phyloP scores from a whole-genome alignment of 768 basidiomycete species.

The Lentinula guzmanii region DNA sequence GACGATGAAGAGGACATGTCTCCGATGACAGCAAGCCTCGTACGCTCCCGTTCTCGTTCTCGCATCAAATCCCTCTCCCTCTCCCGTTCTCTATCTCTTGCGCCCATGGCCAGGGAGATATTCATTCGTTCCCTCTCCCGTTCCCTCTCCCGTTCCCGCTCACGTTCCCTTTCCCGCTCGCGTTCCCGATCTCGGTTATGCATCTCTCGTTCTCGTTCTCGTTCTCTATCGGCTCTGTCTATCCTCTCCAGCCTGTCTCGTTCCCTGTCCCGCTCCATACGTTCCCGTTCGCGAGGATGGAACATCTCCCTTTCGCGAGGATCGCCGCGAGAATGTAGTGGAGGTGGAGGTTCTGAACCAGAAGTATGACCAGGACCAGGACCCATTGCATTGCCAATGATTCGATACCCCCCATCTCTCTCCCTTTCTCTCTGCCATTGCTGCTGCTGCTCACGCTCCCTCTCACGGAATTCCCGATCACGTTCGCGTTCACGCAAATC shows the following conservation, averaged over 20 bases:
- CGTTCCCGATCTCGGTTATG: conserved; percentile 9
- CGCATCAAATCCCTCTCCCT: conserved; percentile 13
- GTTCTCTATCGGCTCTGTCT: conserved; percentile 22
- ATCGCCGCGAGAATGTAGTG: background rate
- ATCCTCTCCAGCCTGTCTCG: conserved; percentile 26
- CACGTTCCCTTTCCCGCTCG: conserved; percentile 14
- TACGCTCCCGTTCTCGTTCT: conserved; percentile 14
- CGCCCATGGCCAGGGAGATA: conserved; percentile 7
- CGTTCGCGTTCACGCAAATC: conserved; percentile 17
- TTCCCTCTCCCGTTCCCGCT: conserved; percentile 12
- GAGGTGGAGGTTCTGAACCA: background rate
- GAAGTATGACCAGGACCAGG: background rate
- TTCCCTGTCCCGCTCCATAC: conserved; percentile 8
- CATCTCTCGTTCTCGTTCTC: conserved; percentile 8
- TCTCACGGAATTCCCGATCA: background rate
- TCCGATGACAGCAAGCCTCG: conserved; percentile 3
- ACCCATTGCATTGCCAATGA: conserved; percentile 11
- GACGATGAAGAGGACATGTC: background rate
- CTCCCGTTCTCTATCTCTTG: conserved; percentile 12
- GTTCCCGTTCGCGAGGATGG: background rate
- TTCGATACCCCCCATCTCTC: conserved; percentile 16
- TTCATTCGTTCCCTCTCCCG: conserved; percentile 11
- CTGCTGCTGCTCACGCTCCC: conserved; percentile 16
- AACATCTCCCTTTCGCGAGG: background rate
- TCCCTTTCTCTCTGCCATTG: conserved; percentile 11